Conservation (phyloP, 495 filamentous ascomycete genomes). For the Jackrogersella multiformis region DNA sequence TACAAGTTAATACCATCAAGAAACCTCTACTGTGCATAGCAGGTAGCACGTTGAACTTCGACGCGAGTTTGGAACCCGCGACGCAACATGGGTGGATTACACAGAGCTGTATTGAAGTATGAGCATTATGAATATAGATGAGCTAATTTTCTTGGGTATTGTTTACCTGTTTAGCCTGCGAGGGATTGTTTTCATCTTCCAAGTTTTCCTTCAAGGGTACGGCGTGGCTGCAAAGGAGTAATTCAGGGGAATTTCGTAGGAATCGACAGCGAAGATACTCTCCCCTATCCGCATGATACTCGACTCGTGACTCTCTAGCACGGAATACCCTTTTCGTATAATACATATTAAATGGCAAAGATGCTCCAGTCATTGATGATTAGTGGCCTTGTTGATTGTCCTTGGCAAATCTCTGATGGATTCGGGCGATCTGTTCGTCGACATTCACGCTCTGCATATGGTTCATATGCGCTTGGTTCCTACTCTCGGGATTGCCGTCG, state of each 20-base stretch:
- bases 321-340: background rate
- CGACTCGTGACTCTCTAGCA: background rate
- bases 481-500: conserved; percentile 69
- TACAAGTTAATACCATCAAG: background rate
- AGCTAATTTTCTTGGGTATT: conserved; percentile 35
- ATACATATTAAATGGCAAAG: conserved; percentile 8
- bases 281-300: background rate
- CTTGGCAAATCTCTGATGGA: conserved; percentile 69
- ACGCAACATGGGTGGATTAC: background rate
- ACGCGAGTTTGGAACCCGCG: background rate
- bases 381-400: conserved; percentile 51
- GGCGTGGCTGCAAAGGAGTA: background rate
- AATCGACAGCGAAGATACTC: background rate
- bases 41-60: conserved; percentile 8
- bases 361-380: background rate
- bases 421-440: conserved; percentile 75
- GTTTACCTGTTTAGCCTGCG: conserved; percentile 37
- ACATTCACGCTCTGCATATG: conserved; percentile 71
- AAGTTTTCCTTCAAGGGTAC: background rate
- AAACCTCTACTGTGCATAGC: background rate
- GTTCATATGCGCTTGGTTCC: conserved; percentile 62
- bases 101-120: conserved; percentile 40
- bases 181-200: background rate
- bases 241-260: background rate
- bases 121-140: conserved; percentile 30